Percentiles rank a stretch among this genome's conserved stretches.
Evolutionary conservation across 2,329 filamentous ascomycete genomes (phyloP).

Genomic region (Colletotrichum tabaci): DNA sequence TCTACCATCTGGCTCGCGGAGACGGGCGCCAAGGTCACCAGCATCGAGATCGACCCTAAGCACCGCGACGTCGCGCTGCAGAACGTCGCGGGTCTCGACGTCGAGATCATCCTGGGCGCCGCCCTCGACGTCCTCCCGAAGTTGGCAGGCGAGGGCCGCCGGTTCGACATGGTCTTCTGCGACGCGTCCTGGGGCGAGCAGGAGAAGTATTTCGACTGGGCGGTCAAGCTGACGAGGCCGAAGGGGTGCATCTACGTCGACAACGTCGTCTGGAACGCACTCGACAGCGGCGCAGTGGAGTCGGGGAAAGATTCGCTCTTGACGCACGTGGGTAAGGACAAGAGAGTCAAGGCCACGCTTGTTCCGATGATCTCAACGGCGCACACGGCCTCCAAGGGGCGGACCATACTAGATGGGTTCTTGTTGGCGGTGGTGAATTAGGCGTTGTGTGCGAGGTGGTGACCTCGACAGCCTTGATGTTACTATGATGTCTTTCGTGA

Average conservation of each 20-base stretch:
- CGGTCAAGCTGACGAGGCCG: slow-evolving; percentile 56
- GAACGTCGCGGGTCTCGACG: slow-evolving; percentile 60
- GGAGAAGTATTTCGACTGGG: slow-evolving; percentile 63
- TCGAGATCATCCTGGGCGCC: slow-evolving; percentile 61
- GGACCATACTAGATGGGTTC: slow-evolving; percentile 4
- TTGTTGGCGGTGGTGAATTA: slow-evolving; percentile 10
- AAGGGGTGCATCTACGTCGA: slow-evolving; percentile 63
- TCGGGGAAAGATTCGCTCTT: slow-evolving; percentile 43
- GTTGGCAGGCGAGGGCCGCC: slow-evolving; percentile 57
- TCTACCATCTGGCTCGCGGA: slow-evolving; percentile 67
- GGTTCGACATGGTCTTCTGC: slow-evolving; percentile 67
- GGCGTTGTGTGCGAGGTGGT: no score
- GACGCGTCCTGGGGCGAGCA: slow-evolving; percentile 67
- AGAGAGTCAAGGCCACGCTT: slow-evolving; percentile 47
- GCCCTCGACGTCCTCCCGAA: slow-evolving; percentile 57
- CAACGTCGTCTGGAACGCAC: slow-evolving; percentile 60
- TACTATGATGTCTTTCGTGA: neutral
- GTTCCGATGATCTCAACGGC: slow-evolving; percentile 43
- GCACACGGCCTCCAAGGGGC: neutral
- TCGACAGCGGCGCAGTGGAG: slow-evolving; percentile 16
- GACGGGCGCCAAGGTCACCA: slow-evolving; percentile 60
- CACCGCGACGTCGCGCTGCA: slow-evolving; percentile 62
- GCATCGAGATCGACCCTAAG: slow-evolving; percentile 63
- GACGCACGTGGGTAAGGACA: slow-evolving; percentile 45
- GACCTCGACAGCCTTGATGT: no score